Evolutionary conservation across 2,329 filamentous ascomycete genomes (phyloP), one percentile per base, ranked within the genome.

Genomic region (Fusarium duplospermum): DNA sequence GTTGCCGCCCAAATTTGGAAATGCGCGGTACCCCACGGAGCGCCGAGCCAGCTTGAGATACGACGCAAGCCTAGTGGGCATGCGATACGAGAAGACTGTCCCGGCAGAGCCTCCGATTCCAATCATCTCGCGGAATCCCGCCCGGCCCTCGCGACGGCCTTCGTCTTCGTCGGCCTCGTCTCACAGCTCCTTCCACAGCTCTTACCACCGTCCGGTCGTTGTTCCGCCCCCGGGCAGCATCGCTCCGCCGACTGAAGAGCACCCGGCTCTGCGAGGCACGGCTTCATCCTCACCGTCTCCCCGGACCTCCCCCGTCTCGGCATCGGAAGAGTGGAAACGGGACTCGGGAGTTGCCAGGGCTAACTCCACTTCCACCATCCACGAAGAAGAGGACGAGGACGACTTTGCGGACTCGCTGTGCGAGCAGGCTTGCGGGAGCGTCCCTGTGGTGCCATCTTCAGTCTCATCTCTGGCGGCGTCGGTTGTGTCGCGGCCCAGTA

Each of bases 31-130:
- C 73, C 80, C 85, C 22, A 73, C 80, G 66, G 78, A 82, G 70
- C 76, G 76, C 50, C 79, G 76, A 68, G 70, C 77, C 20, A 78
- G 79, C 36, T 81, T 89, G 76, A 83, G 85, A 69, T 86, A 87
- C 77, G 88, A 89, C 74, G 81, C 84, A 47, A 82, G 81, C 73
- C 80, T 91, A 75, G 84, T 91, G 67, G 86, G 86, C 57, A 78
- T 92, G 64, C 87, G 89, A 67, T 92, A 92, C 82, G 90, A 92
- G 78, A 87, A 91, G 80, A 89, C 88, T 38, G 82, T 87, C 60
- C 86, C 88, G 75, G 88, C 88, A 57, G 87, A 89, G 80, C 88
- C 88, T 68, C 90, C 90, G 38, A 88, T 90, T 72, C 86, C 87
- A 54, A 81, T 89, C 67, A 81, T 86, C 58, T 85, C 86, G 71